phyloP scores from a whole-genome alignment of 2,329 filamentous ascomycete species.

The Colletotrichum phormii region DNA sequence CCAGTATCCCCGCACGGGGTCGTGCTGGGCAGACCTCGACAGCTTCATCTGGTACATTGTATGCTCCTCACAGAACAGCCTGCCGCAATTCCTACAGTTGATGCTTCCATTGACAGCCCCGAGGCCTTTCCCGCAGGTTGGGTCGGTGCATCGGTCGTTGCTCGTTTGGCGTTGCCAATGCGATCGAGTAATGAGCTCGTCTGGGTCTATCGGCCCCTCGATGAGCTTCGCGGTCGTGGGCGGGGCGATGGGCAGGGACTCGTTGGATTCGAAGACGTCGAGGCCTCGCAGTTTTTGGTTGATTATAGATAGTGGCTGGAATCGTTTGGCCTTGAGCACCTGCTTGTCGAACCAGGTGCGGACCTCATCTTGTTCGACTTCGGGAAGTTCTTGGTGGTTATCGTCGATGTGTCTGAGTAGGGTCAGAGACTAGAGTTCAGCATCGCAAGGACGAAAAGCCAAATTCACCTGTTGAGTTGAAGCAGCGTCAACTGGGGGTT shows the following conservation, averaged over 20 bases:
- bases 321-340: constrained; percentile 91
- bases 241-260: constrained; percentile 59
- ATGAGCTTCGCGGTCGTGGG: constrained; percentile 51
- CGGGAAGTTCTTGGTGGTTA: constrained; percentile 88
- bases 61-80: constrained; percentile 95
- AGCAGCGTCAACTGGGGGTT: constrained; percentile 82
- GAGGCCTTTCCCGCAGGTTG: constrained; percentile 82
- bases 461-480: constrained; percentile 80
- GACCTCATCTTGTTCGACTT: constrained; percentile 90
- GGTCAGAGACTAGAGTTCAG: constrained; percentile 28
- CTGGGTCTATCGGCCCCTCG: constrained; percentile 74
- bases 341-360: constrained; percentile 98
- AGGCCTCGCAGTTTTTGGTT: constrained; percentile 94
- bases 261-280: constrained; percentile 94
- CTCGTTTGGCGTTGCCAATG: constrained; percentile 88
- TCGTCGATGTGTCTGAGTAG: constrained; percentile 77
- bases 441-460: not conserved
- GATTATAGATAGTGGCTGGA: constrained; percentile 89
- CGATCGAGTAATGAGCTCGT: constrained; percentile 86
- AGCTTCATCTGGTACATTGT: constrained; percentile 99
- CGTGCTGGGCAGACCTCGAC: constrained; percentile 87
- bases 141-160: constrained; percentile 87
- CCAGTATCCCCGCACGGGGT: constrained; percentile 91
- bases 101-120: constrained; percentile 85
- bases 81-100: constrained; percentile 93